These are phyloP conservation scores for Aspergillus biplanus DNA, from an alignment of 495 filamentous ascomycete genomes.

Conservation along the genomic window DNA sequence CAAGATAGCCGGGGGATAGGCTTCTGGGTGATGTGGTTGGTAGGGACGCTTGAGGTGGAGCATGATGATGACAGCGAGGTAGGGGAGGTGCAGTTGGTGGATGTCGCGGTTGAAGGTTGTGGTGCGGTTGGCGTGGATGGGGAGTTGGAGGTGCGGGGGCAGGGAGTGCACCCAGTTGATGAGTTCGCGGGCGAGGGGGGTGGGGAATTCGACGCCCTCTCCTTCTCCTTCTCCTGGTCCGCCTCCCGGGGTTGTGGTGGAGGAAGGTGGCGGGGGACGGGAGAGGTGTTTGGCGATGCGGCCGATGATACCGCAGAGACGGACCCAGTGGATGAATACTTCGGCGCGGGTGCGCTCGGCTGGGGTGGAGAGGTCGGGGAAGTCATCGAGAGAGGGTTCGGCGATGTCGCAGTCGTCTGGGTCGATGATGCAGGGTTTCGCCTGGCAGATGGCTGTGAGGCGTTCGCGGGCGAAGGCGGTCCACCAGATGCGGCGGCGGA, in stretches of 20 bases:
- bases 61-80: conserved; percentile 41
- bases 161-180: conserved; percentile 36
- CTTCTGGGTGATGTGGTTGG: conserved; percentile 32
- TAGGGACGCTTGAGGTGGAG: conserved; percentile 36
- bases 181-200: conserved; percentile 33
- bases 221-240: no score
- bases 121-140: conserved; percentile 31
- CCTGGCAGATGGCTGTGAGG: conserved; percentile 40
- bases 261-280: conserved; percentile 16
- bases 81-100: conserved; percentile 41
- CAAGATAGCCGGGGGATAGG: conserved; percentile 38
- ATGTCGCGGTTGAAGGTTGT: conserved; percentile 37
- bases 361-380: conserved; percentile 18
- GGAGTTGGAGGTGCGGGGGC: conserved; percentile 35
- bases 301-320: conserved; percentile 39
- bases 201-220: conserved; percentile 17
- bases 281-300: conserved; percentile 36
- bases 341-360: conserved; percentile 30
- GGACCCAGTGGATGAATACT: conserved; percentile 40
- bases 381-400: conserved; percentile 36
- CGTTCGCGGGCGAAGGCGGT: conserved; percentile 43
- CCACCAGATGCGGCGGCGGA: conserved; percentile 40
- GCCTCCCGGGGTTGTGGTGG: background rate
- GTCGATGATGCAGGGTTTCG: conserved; percentile 40
- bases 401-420: conserved; percentile 38